Base-by-base conservation (phyloP, 495 filamentous ascomycete species). In the Xylaria curta region DNA sequence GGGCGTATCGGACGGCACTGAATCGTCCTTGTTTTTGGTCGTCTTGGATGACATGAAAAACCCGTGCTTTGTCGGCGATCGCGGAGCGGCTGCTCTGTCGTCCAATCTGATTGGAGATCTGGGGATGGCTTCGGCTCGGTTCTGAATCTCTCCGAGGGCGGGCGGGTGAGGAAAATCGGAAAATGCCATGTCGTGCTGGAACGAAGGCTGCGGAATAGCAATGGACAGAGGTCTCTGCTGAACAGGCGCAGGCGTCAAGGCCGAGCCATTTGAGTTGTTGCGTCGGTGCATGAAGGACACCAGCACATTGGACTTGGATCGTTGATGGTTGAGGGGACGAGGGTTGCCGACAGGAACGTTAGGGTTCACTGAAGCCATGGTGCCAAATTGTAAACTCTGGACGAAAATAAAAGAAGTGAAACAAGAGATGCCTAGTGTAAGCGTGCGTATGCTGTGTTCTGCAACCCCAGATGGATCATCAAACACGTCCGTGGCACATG, bases 301-400 rank as follows among this genome's bases (percentile, higher is more conserved):
- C 61, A 91, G 77, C 36, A 90, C 85, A 19, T 85, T 86, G 8
- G 89, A 89, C 78, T 87, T 90, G 73, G 85, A 83, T n/a, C 84
- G 83, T 21, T 82, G 80, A 68, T 84, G 84, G 36, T 67, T 71
- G 54, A 69, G 63, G 21, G 63, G 53, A 36, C 75, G 75, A 68
- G 72, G 47, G 33, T 75, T 72, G 44, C 73, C 67, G 19, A 71
- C 72, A 19, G 77, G 68, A 21, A 73, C 51, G 65, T 76, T 63
- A 53, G 64, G 73, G 66, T 79, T 72, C 15, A 73, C 51, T 5
- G 77, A 75, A 58, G 73, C 75, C 77, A 79, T 79, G 47, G 31
- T 66, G 56, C 8, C 24, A 54, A 66, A 67, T 53, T 38, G 6
- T 44, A 31, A 33, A 56, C 36, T 17, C n/a, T 19, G 8, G 54